Evolutionary conservation across 306 rosid genomes (phyloP), one percentile per base, ranked within the genome.

Genomic region (Dryas drummondii): DNA sequence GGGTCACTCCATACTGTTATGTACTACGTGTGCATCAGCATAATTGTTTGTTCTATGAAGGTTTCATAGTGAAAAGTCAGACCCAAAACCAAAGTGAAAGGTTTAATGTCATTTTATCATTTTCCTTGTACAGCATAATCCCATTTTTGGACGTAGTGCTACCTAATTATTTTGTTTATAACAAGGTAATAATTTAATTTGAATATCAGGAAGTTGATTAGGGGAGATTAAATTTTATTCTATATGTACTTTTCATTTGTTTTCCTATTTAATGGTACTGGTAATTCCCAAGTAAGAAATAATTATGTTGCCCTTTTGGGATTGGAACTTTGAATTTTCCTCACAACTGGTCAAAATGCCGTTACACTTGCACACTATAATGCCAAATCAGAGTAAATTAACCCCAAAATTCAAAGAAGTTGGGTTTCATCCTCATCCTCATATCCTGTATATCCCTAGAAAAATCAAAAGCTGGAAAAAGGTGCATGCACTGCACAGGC

Each of bases 311-410:
- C 12, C 10, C 7, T 41, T 41, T 9, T 8, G 26, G 50, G 15
- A 63, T 60, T 48, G n/a, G 61, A 27, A 14, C n/a, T 61, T 41
- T 32, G 37, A 32, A 32, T 32, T 32, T 32, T 32, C 37, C 37
- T 51, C 58, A 54, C 66, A 80, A 69, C 52, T 62, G 84, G 88
- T 86, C 90, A 86, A 86, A 82, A 45, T 79, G 62, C 64, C 52
- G 84, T 83, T 73, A 70, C 59, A 40, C 63, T 76, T 55, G 7
- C 48, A 32, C 2, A 32, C 37, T 32, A 32, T 2, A 32, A 32
- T 32, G 37, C 37, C 2, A 1, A 32, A 32, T 32, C 37, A 32
- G 37, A 32, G 37, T 32, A 1, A 1, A 32, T 32, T 32, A n/a
- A 32, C 37, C 37, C 37, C 37, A 32, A 32, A 32, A 32, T 32